Evolutionary conservation across 2,329 filamentous ascomycete species (phyloP).

Genomic region (Paraphoma sp.): DNA sequence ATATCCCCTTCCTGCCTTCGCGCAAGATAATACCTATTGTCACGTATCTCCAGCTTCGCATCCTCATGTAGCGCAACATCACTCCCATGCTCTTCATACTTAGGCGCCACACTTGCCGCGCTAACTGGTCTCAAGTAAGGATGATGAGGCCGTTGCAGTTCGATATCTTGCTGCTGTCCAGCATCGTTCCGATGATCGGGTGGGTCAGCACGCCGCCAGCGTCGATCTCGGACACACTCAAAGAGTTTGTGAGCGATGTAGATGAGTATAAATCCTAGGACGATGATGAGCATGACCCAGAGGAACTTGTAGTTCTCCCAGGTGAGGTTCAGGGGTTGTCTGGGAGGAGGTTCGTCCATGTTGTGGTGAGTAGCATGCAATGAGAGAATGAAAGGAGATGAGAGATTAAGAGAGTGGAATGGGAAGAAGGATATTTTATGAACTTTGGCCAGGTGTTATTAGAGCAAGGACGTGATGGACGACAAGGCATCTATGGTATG

Average conservation of each 20-base stretch:
- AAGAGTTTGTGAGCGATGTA: background rate
- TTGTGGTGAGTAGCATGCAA: no score
- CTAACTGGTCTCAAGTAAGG: background rate
- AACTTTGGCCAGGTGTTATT: no score
- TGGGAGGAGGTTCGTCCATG: background rate
- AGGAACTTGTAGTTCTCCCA: background rate
- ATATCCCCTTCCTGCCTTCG: background rate
- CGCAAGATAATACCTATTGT: slow-evolving; percentile 4
- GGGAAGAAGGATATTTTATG: no score
- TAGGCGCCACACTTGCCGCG: background rate
- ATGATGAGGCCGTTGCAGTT: background rate
- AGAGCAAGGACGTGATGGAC: no score
- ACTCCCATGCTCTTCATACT: background rate
- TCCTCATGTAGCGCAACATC: background rate
- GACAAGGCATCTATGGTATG: no score
- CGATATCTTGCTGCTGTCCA: background rate
- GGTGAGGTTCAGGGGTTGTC: background rate
- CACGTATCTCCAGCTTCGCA: slow-evolving; percentile 5
- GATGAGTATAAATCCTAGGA: background rate
- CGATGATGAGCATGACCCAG: background rate
- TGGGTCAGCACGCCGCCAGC: no score
- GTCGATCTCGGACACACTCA: background rate
- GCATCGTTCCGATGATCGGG: no score
- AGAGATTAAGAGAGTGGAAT: no score
- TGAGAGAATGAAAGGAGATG: no score